Evolutionary conservation across 2,329 filamentous ascomycete species (phyloP).

Genomic region (Nothophoma quercina): DNA sequence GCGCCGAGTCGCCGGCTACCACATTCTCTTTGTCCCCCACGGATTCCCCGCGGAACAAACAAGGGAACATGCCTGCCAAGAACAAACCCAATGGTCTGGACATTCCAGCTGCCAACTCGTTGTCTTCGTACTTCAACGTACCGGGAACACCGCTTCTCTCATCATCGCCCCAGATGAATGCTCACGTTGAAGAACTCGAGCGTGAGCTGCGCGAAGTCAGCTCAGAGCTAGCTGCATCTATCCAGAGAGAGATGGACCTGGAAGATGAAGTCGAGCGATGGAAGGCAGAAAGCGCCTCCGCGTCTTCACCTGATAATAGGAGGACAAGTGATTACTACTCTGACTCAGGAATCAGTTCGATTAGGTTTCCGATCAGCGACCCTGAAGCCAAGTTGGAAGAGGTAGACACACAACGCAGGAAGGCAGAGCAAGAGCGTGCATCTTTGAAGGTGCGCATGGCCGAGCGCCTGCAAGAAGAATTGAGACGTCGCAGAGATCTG

Average conservation of each 20-base stretch:
- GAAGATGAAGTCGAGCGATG: conserved; percentile 91
- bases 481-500: conserved; percentile 74
- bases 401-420: conserved; percentile 81
- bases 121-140: conserved; percentile 55
- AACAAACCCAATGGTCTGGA: conserved; percentile 58
- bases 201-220: conserved; percentile 93
- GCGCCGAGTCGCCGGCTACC: conserved; percentile 66
- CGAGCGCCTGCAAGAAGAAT: conserved; percentile 86
- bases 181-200: conserved; percentile 86
- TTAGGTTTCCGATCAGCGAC: conserved; percentile 74
- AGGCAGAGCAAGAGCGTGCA: conserved; percentile 89
- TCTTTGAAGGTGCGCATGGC: conserved; percentile 85
- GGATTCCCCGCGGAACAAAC: conserved; percentile 59
- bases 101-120: conserved; percentile 59
- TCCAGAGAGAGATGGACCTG: conserved; percentile 92
- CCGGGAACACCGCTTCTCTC: conserved; percentile 56
- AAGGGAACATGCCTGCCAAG: conserved; percentile 39
- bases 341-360: conserved; percentile 88
- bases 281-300: conserved; percentile 75
- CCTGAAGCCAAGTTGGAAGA: conserved; percentile 68
- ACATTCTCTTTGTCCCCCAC: conserved; percentile 69
- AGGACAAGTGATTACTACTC: conserved; percentile 98
- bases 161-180: conserved; percentile 54
- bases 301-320: conserved; percentile 65
- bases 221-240: conserved; percentile 88